Conservation (phyloP, 352 stramenopile species). For the Peronospora farinosa region DNA sequence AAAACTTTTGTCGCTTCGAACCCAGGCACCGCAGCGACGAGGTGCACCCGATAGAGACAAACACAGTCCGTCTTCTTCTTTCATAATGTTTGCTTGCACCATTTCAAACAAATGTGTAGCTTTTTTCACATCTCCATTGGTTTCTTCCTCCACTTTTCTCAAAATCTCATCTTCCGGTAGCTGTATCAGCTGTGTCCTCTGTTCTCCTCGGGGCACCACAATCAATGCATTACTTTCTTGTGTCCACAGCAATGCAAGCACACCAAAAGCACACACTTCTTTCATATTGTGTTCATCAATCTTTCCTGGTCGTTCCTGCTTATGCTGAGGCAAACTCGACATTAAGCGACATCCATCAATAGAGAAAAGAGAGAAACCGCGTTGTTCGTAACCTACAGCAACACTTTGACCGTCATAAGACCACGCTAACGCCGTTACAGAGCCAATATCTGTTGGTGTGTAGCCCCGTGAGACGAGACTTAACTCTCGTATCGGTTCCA, state of each 20-base stretch:
- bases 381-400: constrained; percentile 60
- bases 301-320: constrained; percentile 40
- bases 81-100: constrained; percentile 45
- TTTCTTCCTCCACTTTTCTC: constrained; percentile 12
- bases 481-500: constrained; percentile 58
- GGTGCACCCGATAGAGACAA: constrained; percentile 72
- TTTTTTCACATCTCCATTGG: constrained; percentile 10
- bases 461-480: constrained; percentile 67
- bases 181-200: constrained; percentile 32
- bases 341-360: constrained; percentile 75
- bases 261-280: constrained; percentile 57
- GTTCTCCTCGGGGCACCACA: constrained; percentile 48
- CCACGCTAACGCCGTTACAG: constrained; percentile 63
- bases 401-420: constrained; percentile 52
- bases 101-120: constrained; percentile 36
- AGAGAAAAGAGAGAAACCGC: constrained; percentile 75
- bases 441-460: constrained; percentile 39
- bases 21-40: constrained; percentile 67
- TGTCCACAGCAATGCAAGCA: constrained; percentile 55
- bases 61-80: constrained; percentile 64
- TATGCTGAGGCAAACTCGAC: constrained; percentile 75
- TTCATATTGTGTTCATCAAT: constrained; percentile 28
- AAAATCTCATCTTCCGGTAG: constrained; percentile 19
- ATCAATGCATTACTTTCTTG: constrained; percentile 53
- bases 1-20: constrained; percentile 73